Evolutionary conservation across 371 early-diverging fungal genomes (phyloP), one percentile per base, ranked within the genome.

Genomic region (Capillidium heterosporum): DNA sequence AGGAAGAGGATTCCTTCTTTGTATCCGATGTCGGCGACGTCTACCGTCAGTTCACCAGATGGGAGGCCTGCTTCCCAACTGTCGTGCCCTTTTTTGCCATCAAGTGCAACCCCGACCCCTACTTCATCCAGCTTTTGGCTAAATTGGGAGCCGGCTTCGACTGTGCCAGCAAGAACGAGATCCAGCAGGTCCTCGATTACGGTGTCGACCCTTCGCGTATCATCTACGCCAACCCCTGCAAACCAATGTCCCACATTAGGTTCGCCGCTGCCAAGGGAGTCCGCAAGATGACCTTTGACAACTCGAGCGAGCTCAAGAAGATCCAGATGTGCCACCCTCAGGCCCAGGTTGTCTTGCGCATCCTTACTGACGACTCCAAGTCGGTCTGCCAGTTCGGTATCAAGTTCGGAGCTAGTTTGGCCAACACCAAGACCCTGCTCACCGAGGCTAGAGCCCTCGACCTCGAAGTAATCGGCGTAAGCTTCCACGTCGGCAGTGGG

Each of bases 161-260:
- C 71, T 95, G 87, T 67, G 89, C 84, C 15, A 82, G 82, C 71
- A 77, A 79, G 64, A 74, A 74, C 40, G 98, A 97, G 73, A 85
- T 95, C 54, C 81, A 89, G 60, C 75, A 76, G 53, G 85, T 86
- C 44, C 74, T 95, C 56, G 71, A 76, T 35, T 65, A 77, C 43
- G 91, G 91, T 54, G 87, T 84, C 1, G 78, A 79, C 47, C 74
- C 92, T 17, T 67, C 67, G 29, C 76, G 84, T 52, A 85, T 97
- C 63, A 93, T 97, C 65, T 97, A 91, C 60, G 98, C 98, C 59
- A 94, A 97, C 71, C 95, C 98, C 32, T 95, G 96, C 79, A 97
- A 97, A 74, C 93, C 90, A 60, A 77, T 81, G 23, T 91, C 93
- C 17, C 92, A 89, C 66, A 80, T 97, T 63, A 84, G 85, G 54